phyloP scores from a whole-genome alignment of 2,329 filamentous ascomycete species.

The Hymenoscyphus fraxineus region DNA sequence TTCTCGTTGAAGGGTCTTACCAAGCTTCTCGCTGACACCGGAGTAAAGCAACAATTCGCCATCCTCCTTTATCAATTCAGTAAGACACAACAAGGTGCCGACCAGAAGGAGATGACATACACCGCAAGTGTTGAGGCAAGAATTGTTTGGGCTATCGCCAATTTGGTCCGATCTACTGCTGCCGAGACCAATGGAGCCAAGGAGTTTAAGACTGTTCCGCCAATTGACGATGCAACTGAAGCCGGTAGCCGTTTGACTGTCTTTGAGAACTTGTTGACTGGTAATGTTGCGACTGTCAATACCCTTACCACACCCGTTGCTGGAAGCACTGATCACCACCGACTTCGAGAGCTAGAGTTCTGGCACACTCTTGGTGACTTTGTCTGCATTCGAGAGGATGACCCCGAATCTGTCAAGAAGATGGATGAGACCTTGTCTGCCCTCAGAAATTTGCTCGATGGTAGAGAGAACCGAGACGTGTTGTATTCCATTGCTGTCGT shows the following conservation, averaged over 20 bases:
- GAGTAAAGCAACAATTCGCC: slow-evolving; percentile 63
- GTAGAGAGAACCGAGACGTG: slow-evolving; percentile 82
- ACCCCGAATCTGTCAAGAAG: slow-evolving; percentile 50
- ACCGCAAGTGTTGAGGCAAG: slow-evolving; percentile 54
- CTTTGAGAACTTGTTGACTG: slow-evolving; percentile 72
- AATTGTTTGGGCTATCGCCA: slow-evolving; percentile 58
- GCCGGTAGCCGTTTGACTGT: slow-evolving; percentile 69
- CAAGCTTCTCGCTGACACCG: slow-evolving; percentile 48
- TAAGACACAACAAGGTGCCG: slow-evolving; percentile 44
- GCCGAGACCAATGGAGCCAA: slow-evolving; percentile 33
- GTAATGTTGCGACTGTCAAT: slow-evolving; percentile 59
- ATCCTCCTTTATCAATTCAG: slow-evolving; percentile 57
- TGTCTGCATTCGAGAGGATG: slow-evolving; percentile 60
- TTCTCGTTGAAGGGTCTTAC: slow-evolving; percentile 52
- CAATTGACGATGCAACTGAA: slow-evolving; percentile 58
- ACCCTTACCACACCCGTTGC: slow-evolving; percentile 51
- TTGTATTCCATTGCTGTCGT: slow-evolving; percentile 84
- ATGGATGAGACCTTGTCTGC: slow-evolving; percentile 63
- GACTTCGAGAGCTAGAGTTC: slow-evolving; percentile 67
- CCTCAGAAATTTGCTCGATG: slow-evolving; percentile 69
- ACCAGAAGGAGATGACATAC: slow-evolving; percentile 50
- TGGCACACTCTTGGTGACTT: slow-evolving; percentile 78
- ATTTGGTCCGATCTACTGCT: slow-evolving; percentile 36
- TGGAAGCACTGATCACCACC: slow-evolving; percentile 49
- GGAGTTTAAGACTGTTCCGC: slow-evolving; percentile 40